Evolutionary conservation across 2,329 filamentous ascomycete genomes (phyloP), one percentile per base, ranked within the genome.

Genomic region (Metarhizium album): DNA sequence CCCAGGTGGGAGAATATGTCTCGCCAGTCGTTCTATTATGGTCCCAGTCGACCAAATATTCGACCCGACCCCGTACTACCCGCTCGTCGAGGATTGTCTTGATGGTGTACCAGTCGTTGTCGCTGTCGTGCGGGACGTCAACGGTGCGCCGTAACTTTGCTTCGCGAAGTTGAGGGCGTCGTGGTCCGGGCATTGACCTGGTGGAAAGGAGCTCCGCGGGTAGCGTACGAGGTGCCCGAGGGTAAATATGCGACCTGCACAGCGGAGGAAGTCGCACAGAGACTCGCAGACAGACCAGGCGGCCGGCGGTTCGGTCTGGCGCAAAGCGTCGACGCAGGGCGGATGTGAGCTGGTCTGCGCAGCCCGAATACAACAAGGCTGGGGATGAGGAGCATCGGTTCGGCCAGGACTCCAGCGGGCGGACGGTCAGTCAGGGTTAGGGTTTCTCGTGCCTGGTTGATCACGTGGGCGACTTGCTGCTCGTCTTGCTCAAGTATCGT

Each of bases 21-120:
- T 69, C 54, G 31, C 67, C 66, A 2, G 66, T 67, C 3, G 52
- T 48, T 22, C 47, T 24, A 47, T 67, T 57, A 53, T 64, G 60
- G 48, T 65, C 65, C 68, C 69, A 72, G 50, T 69, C 64, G 14
- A 72, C 64, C 18, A 70, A 54, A 43, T 69, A 72, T 50, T 68
- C 56, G 14, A 60, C 54, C 35, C 53, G 52, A 27, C 59, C 60
- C 5, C 57, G 57, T 37, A 54, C 47, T 11, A 47, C 35, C 52
- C 60, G 62, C 57, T 72, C 67, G 45, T 64, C 59, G 45, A 71
- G 48, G 27, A 72, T 69, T 11, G 54, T 55, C n/a, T 54, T 60
- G 52, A 71, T 66, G 13, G 46, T 54, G 29, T 50, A 70, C 67
- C 67, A 71, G 37, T 54, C 59, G 49, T 61, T 58, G 38, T 54